These are phyloP conservation scores for Pyrenopolyporus hunteri DNA, from an alignment of 495 filamentous ascomycete genomes.

Conservation along the genomic window DNA sequence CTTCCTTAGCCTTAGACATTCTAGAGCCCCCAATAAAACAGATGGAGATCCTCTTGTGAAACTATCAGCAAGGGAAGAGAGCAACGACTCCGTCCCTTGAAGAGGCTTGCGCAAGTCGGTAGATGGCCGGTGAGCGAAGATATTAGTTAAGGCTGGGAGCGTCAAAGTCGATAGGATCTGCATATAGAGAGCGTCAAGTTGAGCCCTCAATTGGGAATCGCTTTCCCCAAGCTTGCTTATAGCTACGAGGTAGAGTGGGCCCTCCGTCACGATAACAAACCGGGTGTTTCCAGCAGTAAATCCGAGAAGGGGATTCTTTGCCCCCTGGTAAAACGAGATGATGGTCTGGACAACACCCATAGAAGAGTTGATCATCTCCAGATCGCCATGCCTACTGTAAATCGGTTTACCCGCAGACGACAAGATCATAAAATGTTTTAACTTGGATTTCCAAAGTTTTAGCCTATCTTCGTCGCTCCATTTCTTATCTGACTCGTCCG, in stretches of 20 bases:
- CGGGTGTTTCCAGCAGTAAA: conserved; percentile 84
- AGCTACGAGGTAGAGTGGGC: conserved; percentile 89
- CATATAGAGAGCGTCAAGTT: conserved; percentile 95
- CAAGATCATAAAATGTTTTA: conserved; percentile 95
- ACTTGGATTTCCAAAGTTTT: conserved; percentile 78
- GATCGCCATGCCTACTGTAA: conserved; percentile 91
- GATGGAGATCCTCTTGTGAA: conserved; percentile 93
- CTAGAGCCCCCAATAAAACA: conserved; percentile 84
- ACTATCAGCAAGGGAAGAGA: conserved; percentile 90
- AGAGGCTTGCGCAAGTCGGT: conserved; percentile 92
- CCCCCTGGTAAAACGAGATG: conserved; percentile 91
- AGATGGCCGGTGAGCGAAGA: conserved; percentile 88
- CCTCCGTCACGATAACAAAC: conserved; percentile 83
- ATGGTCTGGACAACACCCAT: conserved; percentile 98
- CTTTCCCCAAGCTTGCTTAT: conserved; percentile 92
- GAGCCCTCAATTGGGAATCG: conserved; percentile 80
- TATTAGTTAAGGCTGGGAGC: conserved; percentile 81
- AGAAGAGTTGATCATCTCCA: conserved; percentile 85
- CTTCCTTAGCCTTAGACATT: conserved; percentile 88
- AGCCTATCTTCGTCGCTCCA: conserved; percentile 69
- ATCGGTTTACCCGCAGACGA: conserved; percentile 98
- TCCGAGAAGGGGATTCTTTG: conserved; percentile 72
- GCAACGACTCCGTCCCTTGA: conserved; percentile 87
- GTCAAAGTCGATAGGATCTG: conserved; percentile 96
- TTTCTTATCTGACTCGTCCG: conserved; percentile 63